phyloP scores from a whole-genome alignment of 768 basidiomycete genomes.

The Melanogaster broomeanus region DNA sequence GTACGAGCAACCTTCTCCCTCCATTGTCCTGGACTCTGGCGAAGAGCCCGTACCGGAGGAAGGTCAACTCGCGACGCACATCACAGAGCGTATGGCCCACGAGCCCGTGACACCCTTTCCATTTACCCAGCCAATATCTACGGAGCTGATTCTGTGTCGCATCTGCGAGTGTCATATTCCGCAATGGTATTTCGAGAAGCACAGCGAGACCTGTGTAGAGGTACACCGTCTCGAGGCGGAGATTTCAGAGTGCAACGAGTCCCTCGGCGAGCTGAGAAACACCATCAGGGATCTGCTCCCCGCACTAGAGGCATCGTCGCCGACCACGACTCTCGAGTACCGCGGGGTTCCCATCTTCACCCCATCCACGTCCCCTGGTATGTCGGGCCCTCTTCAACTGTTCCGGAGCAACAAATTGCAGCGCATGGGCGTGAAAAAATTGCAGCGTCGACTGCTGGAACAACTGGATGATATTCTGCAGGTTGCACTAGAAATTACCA shows the following conservation, averaged over 20 bases:
- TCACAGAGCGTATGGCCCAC: constrained; percentile 36
- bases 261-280: constrained; percentile 81
- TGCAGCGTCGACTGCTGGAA: constrained; percentile 78
- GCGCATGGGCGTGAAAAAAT: constrained; percentile 76
- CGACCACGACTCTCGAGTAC: constrained; percentile 73
- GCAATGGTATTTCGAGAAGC: constrained; percentile 99
- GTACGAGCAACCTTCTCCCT: constrained; percentile 64
- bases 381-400: constrained; percentile 74
- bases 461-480: constrained; percentile 86
- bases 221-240: constrained; percentile 95
- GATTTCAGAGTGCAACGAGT: constrained; percentile 92
- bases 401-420: constrained; percentile 81
- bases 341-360: constrained; percentile 84
- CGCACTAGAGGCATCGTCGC: constrained; percentile 75
- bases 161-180: constrained; percentile 97
- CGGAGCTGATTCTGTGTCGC: constrained; percentile 86
- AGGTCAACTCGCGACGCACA: constrained; percentile 45
- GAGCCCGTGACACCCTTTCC: constrained; percentile 73
- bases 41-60: constrained; percentile 37
- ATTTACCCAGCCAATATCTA: constrained; percentile 74
- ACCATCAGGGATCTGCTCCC: constrained; percentile 77
- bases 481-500: constrained; percentile 76
- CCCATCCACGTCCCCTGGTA: constrained; percentile 68
- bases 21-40: constrained; percentile 53
- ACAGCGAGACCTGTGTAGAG: constrained; percentile 98